Evolutionary conservation across 73 alveolate genomes (phyloP).

Genomic region (Paramecium tetraurelia): DNA sequence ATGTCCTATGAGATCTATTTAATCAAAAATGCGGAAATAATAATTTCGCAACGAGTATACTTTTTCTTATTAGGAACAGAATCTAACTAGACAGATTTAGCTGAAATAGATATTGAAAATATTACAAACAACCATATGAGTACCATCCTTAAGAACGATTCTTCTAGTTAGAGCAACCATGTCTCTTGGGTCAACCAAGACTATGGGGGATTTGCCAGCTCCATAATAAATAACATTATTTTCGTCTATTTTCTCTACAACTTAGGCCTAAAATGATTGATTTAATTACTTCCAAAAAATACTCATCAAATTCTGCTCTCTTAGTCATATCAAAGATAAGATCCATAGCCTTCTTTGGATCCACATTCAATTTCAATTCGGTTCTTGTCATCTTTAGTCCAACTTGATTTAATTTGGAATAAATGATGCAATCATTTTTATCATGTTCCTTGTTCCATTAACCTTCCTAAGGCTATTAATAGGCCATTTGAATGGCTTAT

Average conservation of each 20-base stretch:
- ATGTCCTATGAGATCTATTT: not conserved
- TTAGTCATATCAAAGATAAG: not conserved
- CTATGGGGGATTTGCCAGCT: constrained; percentile 2
- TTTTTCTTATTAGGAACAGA: not conserved
- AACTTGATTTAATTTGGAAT: not conserved
- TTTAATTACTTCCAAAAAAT: not conserved
- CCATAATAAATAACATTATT: not conserved
- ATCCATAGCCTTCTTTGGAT: not conserved
- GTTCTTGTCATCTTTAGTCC: not conserved
- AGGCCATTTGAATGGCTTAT: not conserved
- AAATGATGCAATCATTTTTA: not conserved
- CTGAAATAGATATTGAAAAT: not conserved
- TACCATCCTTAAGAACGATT: not conserved
- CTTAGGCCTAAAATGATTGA: not conserved
- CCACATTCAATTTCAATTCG: not conserved
- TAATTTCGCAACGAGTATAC: not conserved
- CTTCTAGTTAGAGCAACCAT: not conserved
- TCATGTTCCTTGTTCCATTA: not conserved
- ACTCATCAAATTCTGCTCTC: not conserved
- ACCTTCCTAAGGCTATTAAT: not conserved
- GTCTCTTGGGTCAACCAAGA: constrained; percentile 14
- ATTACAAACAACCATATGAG: not conserved
- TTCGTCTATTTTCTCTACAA: not conserved
- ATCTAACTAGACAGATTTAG: not conserved
- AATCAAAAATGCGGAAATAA: not conserved